Conservation (phyloP, 306 rosid species). For the Cucumis hystrix region DNA sequence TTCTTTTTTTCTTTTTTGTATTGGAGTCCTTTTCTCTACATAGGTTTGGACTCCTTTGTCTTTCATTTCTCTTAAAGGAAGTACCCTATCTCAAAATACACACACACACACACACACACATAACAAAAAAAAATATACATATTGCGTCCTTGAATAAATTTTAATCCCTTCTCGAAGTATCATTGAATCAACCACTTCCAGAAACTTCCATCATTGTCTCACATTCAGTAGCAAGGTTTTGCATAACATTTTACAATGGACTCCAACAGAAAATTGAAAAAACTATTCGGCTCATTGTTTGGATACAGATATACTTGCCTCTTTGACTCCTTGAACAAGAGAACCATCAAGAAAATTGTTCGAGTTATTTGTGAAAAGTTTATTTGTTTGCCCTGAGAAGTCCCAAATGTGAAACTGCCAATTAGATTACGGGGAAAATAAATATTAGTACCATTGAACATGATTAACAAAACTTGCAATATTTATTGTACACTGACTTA, state of each 20-base stretch:
- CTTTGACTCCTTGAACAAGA: constrained; percentile 33
- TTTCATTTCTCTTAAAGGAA: too few relatives aligned
- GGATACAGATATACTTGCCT: constrained; percentile 31
- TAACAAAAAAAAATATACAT: too few relatives aligned
- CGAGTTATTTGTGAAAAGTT: constrained; percentile 37
- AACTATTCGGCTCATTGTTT: neutral
- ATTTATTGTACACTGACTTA: constrained; percentile 29
- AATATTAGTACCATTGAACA: constrained; percentile 11
- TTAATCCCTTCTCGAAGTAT: neutral
- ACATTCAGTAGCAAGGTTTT: neutral
- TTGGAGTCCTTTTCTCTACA: too few relatives aligned
- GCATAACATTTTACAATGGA: neutral
- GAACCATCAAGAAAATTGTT: constrained; percentile 27
- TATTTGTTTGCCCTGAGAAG: constrained; percentile 75
- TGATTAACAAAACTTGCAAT: neutral
- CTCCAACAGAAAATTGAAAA: neutral
- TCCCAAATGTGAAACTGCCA: constrained; percentile 87
- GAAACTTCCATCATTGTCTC: neutral
- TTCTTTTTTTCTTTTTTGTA: too few relatives aligned
- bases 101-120: too few relatives aligned
- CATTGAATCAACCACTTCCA: neutral
- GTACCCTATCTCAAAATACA: too few relatives aligned
- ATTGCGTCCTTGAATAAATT: too few relatives aligned
- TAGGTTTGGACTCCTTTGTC: too few relatives aligned
- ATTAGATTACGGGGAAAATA: constrained; percentile 15